phyloP scores from a whole-genome alignment of 306 rosid species.

The Dryas alaskensis region DNA sequence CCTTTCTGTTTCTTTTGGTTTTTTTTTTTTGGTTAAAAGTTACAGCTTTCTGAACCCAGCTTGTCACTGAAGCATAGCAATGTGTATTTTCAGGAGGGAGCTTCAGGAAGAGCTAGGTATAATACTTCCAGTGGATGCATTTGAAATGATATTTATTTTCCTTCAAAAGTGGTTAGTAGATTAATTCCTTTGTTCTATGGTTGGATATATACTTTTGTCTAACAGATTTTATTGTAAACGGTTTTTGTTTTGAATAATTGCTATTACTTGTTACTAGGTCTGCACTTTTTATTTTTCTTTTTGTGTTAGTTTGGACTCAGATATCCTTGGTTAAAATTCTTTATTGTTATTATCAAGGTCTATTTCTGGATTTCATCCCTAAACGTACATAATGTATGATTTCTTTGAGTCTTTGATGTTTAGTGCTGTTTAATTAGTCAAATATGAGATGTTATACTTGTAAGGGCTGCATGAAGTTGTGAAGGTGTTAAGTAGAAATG shows the following conservation, averaged over 20 bases:
- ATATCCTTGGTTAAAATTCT: not conserved
- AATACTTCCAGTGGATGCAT: conserved; percentile 81
- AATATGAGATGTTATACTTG: not conserved
- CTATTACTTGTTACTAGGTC: not conserved
- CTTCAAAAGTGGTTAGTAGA: conserved; percentile 74
- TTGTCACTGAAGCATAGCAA: conserved; percentile 12
- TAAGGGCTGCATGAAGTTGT: not conserved
- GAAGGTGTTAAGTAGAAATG: not conserved
- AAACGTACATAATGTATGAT: too few species aligned
- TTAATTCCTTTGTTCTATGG: not conserved
- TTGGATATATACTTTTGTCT: not conserved
- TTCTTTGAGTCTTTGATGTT: not conserved
- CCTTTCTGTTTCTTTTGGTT: not conserved
- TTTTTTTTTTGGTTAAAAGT: not conserved
- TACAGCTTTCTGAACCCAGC: not conserved
- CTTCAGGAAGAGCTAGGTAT: conserved; percentile 92
- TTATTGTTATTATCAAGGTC: not conserved
- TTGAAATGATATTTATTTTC: conserved; percentile 70
- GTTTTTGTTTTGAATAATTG: not conserved
- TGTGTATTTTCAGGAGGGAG: conserved; percentile 67
- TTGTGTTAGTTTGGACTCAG: not conserved
- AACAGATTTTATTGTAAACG: not conserved
- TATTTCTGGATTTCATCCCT: not conserved
- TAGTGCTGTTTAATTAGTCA: not conserved
- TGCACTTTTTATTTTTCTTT: not conserved